These are phyloP conservation scores for Miamiensis avidus DNA, from an alignment of 169 alveolate genomes.

Conservation along the genomic window DNA sequence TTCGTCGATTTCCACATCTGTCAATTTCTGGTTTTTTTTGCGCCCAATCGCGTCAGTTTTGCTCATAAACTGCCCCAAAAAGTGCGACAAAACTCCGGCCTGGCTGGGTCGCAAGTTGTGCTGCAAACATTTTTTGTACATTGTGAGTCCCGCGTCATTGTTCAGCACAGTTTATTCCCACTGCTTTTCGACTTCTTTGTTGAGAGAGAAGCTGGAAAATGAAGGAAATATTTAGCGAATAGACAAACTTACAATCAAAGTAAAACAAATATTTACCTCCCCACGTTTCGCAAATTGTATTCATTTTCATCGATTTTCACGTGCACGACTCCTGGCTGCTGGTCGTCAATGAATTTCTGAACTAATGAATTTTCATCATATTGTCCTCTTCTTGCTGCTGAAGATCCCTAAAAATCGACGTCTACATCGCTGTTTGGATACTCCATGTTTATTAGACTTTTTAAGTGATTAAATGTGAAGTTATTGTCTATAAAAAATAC, in stretches of 20 bases:
- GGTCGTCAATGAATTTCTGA: background rate
- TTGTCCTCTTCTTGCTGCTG: background rate
- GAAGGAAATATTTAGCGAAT: background rate
- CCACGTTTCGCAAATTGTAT: background rate
- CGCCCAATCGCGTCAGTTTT: background rate
- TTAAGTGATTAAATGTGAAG: background rate
- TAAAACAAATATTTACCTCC: background rate
- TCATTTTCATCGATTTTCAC: background rate
- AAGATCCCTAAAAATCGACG: background rate
- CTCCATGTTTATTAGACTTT: background rate
- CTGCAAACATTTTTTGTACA: background rate
- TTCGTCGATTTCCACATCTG: constrained; percentile 24
- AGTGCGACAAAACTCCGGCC: constrained; percentile 11
- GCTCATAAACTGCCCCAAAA: constrained; percentile 5
- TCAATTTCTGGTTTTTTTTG: background rate
- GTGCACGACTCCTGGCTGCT: background rate
- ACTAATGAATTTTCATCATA: background rate
- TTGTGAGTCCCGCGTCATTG: background rate
- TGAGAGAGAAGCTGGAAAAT: background rate
- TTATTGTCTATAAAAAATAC: background rate
- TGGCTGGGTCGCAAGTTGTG: background rate
- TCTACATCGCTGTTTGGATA: background rate
- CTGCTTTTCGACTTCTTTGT: background rate
- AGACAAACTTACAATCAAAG: no score
- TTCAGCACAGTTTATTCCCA: background rate